A percentile compares a stretch with the other conserved stretches of the same genome.
phyloP scores from a whole-genome alignment of 2,329 filamentous ascomycete species.

The Pochonia chlamydosporia region DNA sequence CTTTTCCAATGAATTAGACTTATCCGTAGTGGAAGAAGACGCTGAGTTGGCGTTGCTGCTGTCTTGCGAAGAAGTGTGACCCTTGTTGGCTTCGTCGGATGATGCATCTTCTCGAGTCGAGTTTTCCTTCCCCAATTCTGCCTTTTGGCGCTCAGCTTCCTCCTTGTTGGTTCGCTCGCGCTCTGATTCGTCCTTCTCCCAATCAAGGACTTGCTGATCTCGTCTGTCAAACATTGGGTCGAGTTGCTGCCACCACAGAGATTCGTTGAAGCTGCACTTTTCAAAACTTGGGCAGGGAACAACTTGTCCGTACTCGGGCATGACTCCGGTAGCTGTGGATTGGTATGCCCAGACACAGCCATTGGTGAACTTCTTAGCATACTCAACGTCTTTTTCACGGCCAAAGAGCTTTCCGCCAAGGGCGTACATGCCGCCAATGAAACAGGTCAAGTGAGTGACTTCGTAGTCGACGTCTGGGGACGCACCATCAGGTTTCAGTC shows the following conservation, averaged over 20 bases:
- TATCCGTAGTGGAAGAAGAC: neutral
- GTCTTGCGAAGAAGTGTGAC: neutral
- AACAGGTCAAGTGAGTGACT: conserved; percentile 59
- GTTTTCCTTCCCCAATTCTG: neutral
- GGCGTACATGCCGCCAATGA: conserved; percentile 59
- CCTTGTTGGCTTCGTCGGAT: neutral
- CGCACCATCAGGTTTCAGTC: conserved; percentile 28
- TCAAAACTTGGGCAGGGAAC: conserved; percentile 40
- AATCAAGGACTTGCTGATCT: conserved; percentile 36
- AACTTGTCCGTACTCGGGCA: conserved; percentile 50
- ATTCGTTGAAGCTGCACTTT: conserved; percentile 47
- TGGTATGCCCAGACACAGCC: conserved; percentile 54
- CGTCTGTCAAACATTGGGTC: conserved; percentile 41
- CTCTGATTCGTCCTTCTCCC: conserved; percentile 35
- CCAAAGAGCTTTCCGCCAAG: conserved; percentile 54
- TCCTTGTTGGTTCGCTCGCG: conserved; percentile 21
- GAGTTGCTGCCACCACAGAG: conserved; percentile 41
- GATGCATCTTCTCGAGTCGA: neutral
- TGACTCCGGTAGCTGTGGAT: conserved; percentile 49
- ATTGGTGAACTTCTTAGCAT: conserved; percentile 41
- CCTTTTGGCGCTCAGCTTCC: neutral
- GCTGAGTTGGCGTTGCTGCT: neutral
- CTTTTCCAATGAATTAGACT: conserved; percentile 9
- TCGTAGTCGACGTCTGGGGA: conserved; percentile 48
- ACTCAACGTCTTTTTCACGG: conserved; percentile 36